phyloP scores from a whole-genome alignment of 163 green algal species.

The Botryococcus braunii region DNA sequence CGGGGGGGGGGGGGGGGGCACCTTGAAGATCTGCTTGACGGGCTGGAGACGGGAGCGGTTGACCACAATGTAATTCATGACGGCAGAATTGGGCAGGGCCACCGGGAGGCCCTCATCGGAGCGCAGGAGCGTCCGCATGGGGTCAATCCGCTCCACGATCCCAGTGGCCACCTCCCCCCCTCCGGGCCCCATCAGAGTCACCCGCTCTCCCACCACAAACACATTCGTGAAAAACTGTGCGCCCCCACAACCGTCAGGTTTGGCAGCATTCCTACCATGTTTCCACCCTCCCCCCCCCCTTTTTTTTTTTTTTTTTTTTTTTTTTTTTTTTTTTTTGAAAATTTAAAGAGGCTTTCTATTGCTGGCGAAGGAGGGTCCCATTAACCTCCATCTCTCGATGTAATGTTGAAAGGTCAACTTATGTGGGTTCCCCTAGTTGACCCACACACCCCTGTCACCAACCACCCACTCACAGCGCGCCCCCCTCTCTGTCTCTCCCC shows the following conservation, averaged over 20 bases:
- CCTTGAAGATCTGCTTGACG: constrained; percentile 22
- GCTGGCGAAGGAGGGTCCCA: not conserved
- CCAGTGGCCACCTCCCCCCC: constrained; percentile 21
- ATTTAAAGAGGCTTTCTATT: not conserved
- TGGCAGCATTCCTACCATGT: not conserved
- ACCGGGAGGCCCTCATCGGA: constrained; percentile 28
- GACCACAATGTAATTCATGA: constrained; percentile 28
- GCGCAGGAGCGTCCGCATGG: constrained; percentile 31
- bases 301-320: not conserved
- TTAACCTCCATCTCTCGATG: not conserved
- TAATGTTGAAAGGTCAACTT: too few relatives aligned
- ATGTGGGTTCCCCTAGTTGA: too few relatives aligned
- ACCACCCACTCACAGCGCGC: too few relatives aligned
- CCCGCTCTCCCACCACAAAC: constrained; percentile 26
- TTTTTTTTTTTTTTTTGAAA: not conserved
- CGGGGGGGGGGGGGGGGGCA: not conserved
- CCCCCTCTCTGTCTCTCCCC: too few relatives aligned
- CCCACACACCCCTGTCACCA: too few relatives aligned
- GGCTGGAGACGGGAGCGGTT: constrained; percentile 29
- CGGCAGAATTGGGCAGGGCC: constrained; percentile 28
- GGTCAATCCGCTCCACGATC: constrained; percentile 25
- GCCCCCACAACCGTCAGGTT: not conserved
- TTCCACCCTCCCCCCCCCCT: too few relatives aligned
- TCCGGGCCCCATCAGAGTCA: constrained; percentile 24
- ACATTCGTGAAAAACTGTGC: constrained; percentile 24